Evolutionary conservation across 345 rosid species (phyloP).

Genomic region (Crucihimalaya himalaica): DNA sequence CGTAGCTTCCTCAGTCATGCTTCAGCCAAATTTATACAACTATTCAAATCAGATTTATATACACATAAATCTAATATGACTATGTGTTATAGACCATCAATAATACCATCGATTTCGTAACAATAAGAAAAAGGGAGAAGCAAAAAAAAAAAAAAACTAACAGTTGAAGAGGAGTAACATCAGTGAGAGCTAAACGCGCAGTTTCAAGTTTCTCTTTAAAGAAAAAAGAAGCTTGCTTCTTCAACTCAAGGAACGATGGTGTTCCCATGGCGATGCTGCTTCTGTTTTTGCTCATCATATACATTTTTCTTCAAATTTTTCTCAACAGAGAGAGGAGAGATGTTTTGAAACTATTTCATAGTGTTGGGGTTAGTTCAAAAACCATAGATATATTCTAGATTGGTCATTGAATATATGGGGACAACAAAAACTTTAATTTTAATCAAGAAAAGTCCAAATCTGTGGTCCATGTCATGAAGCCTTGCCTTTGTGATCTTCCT

Average conservation of each 20-base stretch:
- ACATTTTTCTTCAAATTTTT: constrained; percentile 39
- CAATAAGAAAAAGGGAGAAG: not conserved
- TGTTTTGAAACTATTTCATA: not conserved
- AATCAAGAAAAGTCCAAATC: constrained; percentile 31
- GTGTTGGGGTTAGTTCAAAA: constrained; percentile 19
- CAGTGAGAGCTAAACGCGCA: constrained; percentile 87
- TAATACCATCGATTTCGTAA: too few species aligned
- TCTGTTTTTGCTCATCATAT: constrained; percentile 52
- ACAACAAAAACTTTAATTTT: not conserved
- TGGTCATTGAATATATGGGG: constrained; percentile 7
- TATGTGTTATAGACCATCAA: too few species aligned
- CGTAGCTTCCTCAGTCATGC: constrained; percentile 87
- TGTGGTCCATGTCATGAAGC: constrained; percentile 28
- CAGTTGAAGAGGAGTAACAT: constrained; percentile 69
- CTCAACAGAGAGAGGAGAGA: not conserved
- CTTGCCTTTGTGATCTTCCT: too few species aligned
- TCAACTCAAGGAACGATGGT: constrained; percentile 67
- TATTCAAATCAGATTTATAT: not conserved
- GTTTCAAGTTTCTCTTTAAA: constrained; percentile 89
- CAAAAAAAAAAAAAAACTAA: constrained; percentile 5
- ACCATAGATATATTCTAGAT: not conserved
- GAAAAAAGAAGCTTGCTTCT: constrained; percentile 92
- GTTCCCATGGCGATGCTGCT: constrained; percentile 51
- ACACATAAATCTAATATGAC: not conserved
- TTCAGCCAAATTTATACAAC: constrained; percentile 27